Conservation (phyloP, 2,329 filamentous ascomycete species). For the Epichloe glyceriae region DNA sequence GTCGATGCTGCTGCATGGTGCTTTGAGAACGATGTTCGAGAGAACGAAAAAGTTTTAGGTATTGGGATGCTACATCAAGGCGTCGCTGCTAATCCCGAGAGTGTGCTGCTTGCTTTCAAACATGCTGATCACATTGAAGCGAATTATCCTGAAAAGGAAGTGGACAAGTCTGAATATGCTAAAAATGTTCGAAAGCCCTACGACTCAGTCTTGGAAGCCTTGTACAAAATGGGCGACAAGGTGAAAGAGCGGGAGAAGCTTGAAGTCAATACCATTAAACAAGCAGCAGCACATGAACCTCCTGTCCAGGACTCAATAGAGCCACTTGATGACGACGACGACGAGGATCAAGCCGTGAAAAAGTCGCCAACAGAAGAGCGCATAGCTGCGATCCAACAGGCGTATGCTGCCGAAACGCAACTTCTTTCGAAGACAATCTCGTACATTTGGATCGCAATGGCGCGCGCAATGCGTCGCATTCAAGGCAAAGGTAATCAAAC, state of each 20-base stretch:
- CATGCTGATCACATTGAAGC: constrained; percentile 79
- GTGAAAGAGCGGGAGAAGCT: constrained; percentile 49
- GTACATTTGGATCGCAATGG: constrained; percentile 87
- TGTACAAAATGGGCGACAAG: constrained; percentile 78
- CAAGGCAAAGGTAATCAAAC: constrained; percentile 62
- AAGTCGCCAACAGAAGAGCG: constrained; percentile 52
- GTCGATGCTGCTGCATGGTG: constrained; percentile 91
- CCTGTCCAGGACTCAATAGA: constrained; percentile 26
- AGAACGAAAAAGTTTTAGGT: constrained; percentile 49
- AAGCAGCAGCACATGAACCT: constrained; percentile 29
- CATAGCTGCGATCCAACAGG: constrained; percentile 47
- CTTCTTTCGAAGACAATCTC: constrained; percentile 76
- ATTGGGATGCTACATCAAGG: constrained; percentile 71
- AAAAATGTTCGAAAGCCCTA: constrained; percentile 71
- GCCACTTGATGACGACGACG: constrained; percentile 38
- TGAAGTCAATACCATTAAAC: constrained; percentile 44
- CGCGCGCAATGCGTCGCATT: constrained; percentile 84
- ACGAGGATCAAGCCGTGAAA: constrained; percentile 26
- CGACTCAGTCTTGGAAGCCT: constrained; percentile 65
- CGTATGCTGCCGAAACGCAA: constrained; percentile 59
- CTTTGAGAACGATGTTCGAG: constrained; percentile 57
- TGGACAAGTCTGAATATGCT: constrained; percentile 64
- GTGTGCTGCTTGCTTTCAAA: constrained; percentile 78
- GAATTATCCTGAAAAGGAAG: constrained; percentile 63
- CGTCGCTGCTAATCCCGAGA: constrained; percentile 83